A percentile compares a stretch with the other conserved stretches of the same genome.
Conservation (phyloP, 805 yeast species). For the Teunomyces pallodes region DNA sequence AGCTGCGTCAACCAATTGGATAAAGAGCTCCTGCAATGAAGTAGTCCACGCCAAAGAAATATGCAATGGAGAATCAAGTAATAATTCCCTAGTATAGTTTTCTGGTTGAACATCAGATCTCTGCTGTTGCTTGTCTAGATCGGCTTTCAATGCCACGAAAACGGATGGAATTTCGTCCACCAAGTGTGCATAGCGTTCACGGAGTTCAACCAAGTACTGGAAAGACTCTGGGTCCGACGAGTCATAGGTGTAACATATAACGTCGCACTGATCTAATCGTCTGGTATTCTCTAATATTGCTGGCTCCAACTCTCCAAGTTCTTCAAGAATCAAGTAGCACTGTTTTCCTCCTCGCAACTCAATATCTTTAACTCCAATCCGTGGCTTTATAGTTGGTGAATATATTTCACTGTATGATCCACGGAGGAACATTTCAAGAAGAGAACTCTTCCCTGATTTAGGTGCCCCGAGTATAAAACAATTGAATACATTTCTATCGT, state of each 20-base stretch:
- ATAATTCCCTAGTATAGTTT: slow-evolving; percentile 64
- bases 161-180: slow-evolving; percentile 73
- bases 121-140: slow-evolving; percentile 93
- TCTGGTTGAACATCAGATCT: slow-evolving; percentile 85
- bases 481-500: slow-evolving; percentile 87
- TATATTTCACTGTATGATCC: slow-evolving; percentile 68
- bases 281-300: slow-evolving; percentile 71
- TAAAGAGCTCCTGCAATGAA: slow-evolving; percentile 78
- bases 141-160: slow-evolving; percentile 92
- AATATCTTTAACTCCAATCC: slow-evolving; percentile 85
- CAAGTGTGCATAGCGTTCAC: slow-evolving; percentile 54
- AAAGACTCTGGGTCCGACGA: slow-evolving; percentile 96
- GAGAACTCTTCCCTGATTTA: slow-evolving; percentile 82
- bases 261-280: slow-evolving; percentile 83
- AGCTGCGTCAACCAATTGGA: slow-evolving; percentile 87
- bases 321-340: slow-evolving; percentile 87
- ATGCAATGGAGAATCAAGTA: slow-evolving; percentile 80
- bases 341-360: slow-evolving; percentile 95
- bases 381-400: slow-evolving; percentile 78
- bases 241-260: slow-evolving; percentile 84
- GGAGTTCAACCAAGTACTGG: slow-evolving; percentile 71
- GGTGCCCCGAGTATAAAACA: slow-evolving; percentile 86
- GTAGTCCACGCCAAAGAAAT: slow-evolving; percentile 89
- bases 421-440: slow-evolving; percentile 77
- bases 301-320: slow-evolving; percentile 81